Evolutionary conservation across 345 rosid species (phyloP).

Genomic region (Luvunga scandens): DNA sequence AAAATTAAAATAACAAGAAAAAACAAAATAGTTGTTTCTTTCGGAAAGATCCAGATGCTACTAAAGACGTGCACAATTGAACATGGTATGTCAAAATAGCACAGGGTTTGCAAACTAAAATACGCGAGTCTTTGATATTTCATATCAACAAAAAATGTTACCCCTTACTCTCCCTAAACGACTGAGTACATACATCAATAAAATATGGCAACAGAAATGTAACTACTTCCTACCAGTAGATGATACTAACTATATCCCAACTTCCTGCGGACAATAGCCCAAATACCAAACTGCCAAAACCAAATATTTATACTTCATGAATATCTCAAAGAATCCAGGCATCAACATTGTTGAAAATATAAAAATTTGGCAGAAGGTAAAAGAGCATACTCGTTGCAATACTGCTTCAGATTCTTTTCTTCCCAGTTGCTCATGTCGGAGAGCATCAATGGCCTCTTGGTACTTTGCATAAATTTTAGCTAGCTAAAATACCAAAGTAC

Average conservation of each 20-base stretch:
- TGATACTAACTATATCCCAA: neutral
- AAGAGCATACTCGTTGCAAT: conserved; percentile 70
- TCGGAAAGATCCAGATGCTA: neutral
- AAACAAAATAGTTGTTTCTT: neutral
- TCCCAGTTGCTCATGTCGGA: conserved; percentile 93
- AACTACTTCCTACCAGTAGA: neutral
- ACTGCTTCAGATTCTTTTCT: conserved; percentile 88
- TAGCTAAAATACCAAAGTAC: conserved; percentile 40
- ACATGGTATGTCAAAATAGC: neutral
- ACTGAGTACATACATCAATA: neutral
- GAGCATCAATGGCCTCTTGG: conserved; percentile 97
- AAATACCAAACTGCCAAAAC: neutral
- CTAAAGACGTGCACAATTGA: neutral
- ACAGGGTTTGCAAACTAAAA: neutral
- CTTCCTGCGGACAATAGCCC: neutral
- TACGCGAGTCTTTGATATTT: neutral
- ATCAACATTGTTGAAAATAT: neutral
- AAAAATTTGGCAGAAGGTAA: conserved; percentile 1
- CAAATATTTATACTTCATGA: neutral
- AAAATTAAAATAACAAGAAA: neutral
- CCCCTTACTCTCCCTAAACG: neutral
- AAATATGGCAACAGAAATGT: neutral
- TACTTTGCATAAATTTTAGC: conserved; percentile 91
- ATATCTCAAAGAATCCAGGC: neutral
- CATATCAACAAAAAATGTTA: neutral